Conservation (phyloP, 768 basidiomycete genomes). For the Galerina marginata region DNA sequence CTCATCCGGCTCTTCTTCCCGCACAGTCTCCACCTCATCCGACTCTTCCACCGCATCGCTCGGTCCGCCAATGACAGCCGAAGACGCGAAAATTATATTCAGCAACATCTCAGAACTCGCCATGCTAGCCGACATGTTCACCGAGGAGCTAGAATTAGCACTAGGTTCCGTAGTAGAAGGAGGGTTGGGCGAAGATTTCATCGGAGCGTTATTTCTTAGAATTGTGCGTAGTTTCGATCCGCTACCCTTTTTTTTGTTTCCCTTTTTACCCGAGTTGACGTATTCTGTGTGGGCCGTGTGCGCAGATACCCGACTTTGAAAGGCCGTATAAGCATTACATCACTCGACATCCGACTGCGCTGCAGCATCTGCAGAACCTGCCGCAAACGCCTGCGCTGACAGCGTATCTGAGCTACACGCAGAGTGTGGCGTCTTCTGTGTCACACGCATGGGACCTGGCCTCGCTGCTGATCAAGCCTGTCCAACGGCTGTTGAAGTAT, state of each 20-base stretch:
- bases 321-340: slow-evolving; percentile 81
- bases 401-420: slow-evolving; percentile 70
- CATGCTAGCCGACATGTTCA: slow-evolving; percentile 68
- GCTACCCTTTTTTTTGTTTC: background rate
- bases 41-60: slow-evolving; percentile 43
- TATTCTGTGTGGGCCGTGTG: slow-evolving; percentile 5
- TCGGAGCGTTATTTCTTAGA: slow-evolving; percentile 73
- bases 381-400: slow-evolving; percentile 62
- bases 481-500: slow-evolving; percentile 95
- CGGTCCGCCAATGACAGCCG: slow-evolving; percentile 68
- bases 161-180: slow-evolving; percentile 67
- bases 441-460: slow-evolving; percentile 93
- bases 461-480: slow-evolving; percentile 95
- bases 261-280: slow-evolving; percentile 5
- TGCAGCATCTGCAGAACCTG: slow-evolving; percentile 63
- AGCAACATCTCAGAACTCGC: slow-evolving; percentile 80
- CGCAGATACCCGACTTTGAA: slow-evolving; percentile 72
- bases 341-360: slow-evolving; percentile 76
- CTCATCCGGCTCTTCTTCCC: slow-evolving; percentile 44
- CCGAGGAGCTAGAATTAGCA: slow-evolving; percentile 67
- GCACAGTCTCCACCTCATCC: slow-evolving; percentile 50
- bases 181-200: slow-evolving; percentile 68
- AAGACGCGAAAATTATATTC: slow-evolving; percentile 77
- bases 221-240: slow-evolving; percentile 52
- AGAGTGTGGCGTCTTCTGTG: slow-evolving; percentile 66